Conservation (phyloP, 768 basidiomycete species). For the Russula vinacea region DNA sequence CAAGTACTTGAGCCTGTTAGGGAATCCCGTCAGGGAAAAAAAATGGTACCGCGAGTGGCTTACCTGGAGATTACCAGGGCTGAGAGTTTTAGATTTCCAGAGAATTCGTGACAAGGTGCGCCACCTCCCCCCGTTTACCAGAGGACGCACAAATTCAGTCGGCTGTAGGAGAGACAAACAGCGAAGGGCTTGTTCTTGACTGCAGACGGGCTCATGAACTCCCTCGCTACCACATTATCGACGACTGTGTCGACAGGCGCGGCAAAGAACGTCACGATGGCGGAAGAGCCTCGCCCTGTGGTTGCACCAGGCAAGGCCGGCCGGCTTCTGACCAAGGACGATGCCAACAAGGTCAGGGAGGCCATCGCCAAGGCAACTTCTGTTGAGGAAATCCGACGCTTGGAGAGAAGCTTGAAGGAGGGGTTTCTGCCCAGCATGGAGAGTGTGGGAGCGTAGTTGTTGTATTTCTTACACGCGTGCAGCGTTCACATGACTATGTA, state of each 20-base stretch:
- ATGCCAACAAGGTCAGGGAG: constrained; percentile 79
- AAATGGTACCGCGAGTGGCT: constrained; percentile 98
- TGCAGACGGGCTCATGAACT: constrained; percentile 71
- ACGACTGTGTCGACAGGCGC: constrained; percentile 66
- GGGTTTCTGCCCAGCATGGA: constrained; percentile 81
- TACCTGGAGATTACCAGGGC: constrained; percentile 78
- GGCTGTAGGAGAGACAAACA: constrained; percentile 67
- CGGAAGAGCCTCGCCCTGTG: constrained; percentile 73
- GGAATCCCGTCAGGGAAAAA: constrained; percentile 84
- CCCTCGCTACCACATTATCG: constrained; percentile 75
- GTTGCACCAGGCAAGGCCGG: constrained; percentile 65
- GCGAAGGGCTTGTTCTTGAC: constrained; percentile 77
- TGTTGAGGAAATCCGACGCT: constrained; percentile 79
- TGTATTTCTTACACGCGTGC: constrained; percentile 15
- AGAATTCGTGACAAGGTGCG: constrained; percentile 92
- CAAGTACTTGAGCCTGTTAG: constrained; percentile 71
- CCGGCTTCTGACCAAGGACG: constrained; percentile 86
- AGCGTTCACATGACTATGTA: constrained; percentile 15
- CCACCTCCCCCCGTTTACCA: constrained; percentile 39
- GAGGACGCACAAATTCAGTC: constrained; percentile 15
- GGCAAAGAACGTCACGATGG: constrained; percentile 59
- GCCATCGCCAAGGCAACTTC: constrained; percentile 90
- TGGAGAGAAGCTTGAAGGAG: constrained; percentile 80
- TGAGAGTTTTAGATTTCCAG: constrained; percentile 94
- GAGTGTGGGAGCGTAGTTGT: constrained; percentile 65